Evolutionary conservation across 768 basidiomycete genomes (phyloP).

Genomic region (Agaricus bisporus): DNA sequence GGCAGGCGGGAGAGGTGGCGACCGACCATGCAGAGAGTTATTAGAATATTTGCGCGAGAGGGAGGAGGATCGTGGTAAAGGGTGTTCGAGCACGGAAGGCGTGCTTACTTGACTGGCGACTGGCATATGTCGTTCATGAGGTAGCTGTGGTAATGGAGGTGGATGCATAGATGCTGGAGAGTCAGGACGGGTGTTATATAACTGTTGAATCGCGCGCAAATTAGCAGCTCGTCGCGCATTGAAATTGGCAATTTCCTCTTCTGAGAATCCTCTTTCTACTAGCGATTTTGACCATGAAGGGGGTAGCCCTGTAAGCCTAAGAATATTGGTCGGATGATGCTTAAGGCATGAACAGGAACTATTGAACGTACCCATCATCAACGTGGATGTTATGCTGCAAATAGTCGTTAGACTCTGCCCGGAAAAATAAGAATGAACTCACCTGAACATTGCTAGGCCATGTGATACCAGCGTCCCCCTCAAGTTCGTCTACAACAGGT

Average conservation of each 20-base stretch:
- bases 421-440: constrained; percentile 16
- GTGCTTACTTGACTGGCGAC: constrained; percentile 9
- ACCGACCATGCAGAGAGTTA: constrained; percentile 18
- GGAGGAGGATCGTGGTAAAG: constrained; percentile 29
- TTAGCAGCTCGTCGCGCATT: constrained; percentile 35
- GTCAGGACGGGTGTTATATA: constrained; percentile 29
- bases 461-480: constrained; percentile 33
- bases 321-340: constrained; percentile 2
- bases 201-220: constrained; percentile 27
- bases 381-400: constrained; percentile 72
- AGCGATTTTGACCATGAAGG: constrained; percentile 69
- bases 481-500: constrained; percentile 42
- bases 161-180: constrained; percentile 19
- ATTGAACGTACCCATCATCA: constrained; percentile 54
- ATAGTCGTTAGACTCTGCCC: background rate
- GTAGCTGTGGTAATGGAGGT: background rate
- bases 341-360: constrained; percentile 5
- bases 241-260: constrained; percentile 64
- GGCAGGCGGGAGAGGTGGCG: constrained; percentile 4
- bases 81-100: constrained; percentile 18
- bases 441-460: constrained; percentile 75
- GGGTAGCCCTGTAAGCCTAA: constrained; percentile 58
- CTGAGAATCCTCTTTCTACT: constrained; percentile 52
- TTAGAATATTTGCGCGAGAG: constrained; percentile 27
- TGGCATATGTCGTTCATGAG: background rate